Evolutionary conservation across 352 stramenopile species (phyloP), one percentile per base, ranked within the genome.

Genomic region (Globisporangium acanthophoron): DNA sequence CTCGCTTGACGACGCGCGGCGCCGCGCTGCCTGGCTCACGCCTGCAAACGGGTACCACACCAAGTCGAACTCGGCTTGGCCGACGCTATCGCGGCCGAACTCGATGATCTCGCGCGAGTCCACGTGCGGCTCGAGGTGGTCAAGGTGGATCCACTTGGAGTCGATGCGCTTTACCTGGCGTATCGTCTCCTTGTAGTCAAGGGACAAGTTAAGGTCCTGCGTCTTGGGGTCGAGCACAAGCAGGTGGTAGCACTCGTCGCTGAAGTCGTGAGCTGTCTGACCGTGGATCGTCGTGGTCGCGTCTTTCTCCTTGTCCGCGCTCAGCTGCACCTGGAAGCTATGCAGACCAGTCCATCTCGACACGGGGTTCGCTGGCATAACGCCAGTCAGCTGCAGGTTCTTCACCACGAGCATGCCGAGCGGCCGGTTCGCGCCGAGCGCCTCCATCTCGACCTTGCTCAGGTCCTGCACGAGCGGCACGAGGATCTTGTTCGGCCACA

Each of bases 401-500:
- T 62, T 67, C 13, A 79, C 55, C 0, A 66, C 59, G 24, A 79
- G 52, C 68, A 79, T 79, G 1, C 71, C 71, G 35, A 79, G 61
- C 24, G 71, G 65, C 27, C 70, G 73, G 54, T 76, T 79, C 3
- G 62, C 59, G 9, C 65, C 60, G 1, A 79, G 61, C 24, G 69
- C 62, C 48, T 79, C 71, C 44, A 79, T 74, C 54, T 79, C 71
- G n/a, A 79, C 29, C 52, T 73, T 71, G 59, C 68, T 79, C 33
- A 79, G 60, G 31, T 79, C 71, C 11, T 76, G 58, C n/a, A 79
- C 71, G 9, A 79, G 58, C 31, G 71, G 71, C 21, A 79, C 66
- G 12, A 79, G 21, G 52, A 74, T 67, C 56, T 76, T 76, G 66
- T 79, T 76, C 27, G 71, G 71, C 71, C 71, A 79, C 44, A 76